A percentile compares a stretch with the other conserved stretches of the same genome.
These are phyloP conservation scores for Trametes versicolor DNA, from an alignment of 1,284 basidiomycete species.

Conservation along the genomic window DNA sequence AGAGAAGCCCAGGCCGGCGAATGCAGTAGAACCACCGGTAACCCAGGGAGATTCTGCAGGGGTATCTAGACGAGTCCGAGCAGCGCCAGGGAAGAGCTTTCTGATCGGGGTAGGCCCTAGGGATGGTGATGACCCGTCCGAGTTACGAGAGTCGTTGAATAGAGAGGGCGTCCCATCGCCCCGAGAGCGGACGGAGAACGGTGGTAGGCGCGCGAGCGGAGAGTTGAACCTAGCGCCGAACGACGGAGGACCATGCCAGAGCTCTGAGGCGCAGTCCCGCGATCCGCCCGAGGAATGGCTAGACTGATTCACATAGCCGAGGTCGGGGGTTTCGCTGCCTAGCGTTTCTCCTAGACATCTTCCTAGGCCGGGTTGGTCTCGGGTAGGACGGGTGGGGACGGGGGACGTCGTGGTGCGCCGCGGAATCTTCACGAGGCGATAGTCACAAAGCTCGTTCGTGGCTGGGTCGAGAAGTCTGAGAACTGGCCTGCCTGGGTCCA, in stretches of 20 bases:
- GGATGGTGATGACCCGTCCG: slow-evolving; percentile 25
- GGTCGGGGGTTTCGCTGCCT: not conserved
- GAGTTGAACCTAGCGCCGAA: not conserved
- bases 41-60: slow-evolving; percentile 6
- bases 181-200: slow-evolving; percentile 14
- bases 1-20: slow-evolving; percentile 39
- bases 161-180: slow-evolving; percentile 30
- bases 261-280: not conserved
- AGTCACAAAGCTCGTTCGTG: slow-evolving; percentile 26
- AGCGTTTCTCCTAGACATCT: not conserved
- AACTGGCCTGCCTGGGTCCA: slow-evolving; percentile 18
- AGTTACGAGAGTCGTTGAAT: slow-evolving; percentile 24
- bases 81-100: slow-evolving; percentile 17
- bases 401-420: not conserved
- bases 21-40: not conserved
- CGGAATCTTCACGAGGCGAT: slow-evolving; percentile 25
- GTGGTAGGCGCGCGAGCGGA: slow-evolving; percentile 8
- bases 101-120: slow-evolving; percentile 24
- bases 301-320: not conserved
- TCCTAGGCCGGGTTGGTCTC: not conserved
- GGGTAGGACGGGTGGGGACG: too few relatives aligned
- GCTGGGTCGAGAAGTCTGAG: slow-evolving; percentile 30
- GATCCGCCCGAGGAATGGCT: not conserved
- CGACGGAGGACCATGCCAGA: slow-evolving; percentile 6
- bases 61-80: slow-evolving; percentile 9